Evolutionary conservation across 108 stramenopile species (phyloP).

Genomic region (Nitzschia sp.): DNA sequence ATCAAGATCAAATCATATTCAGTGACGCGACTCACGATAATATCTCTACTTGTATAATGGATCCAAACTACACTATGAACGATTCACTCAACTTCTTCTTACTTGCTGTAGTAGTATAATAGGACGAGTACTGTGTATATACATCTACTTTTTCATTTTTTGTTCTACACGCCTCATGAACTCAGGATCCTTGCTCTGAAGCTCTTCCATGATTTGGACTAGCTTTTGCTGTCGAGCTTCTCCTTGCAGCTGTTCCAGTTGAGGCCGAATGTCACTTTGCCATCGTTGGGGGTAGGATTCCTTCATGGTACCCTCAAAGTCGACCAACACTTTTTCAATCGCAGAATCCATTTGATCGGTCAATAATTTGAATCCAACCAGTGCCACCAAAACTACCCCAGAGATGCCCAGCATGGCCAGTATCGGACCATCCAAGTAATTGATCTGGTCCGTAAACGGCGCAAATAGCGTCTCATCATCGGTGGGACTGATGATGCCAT

Average conservation of each 20-base stretch:
- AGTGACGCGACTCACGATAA: too few species aligned
- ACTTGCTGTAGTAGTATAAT: too few species aligned
- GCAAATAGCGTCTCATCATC: too few species aligned
- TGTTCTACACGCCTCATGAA: neutral
- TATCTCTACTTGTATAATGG: too few species aligned
- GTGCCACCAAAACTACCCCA: neutral
- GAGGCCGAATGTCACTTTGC: neutral
- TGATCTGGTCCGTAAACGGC: neutral
- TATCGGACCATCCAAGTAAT: neutral
- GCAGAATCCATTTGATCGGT: conserved; percentile 4
- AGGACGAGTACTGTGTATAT: too few species aligned
- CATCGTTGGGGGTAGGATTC: conserved; percentile 1
- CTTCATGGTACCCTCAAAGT: conserved; percentile 1
- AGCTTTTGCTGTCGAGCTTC: neutral
- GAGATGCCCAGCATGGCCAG: neutral
- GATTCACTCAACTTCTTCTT: too few species aligned
- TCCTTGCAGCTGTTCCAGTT: neutral
- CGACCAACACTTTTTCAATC: neutral
- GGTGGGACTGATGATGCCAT: too few species aligned
- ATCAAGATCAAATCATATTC: too few species aligned
- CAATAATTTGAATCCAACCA: neutral
- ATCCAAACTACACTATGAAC: too few species aligned
- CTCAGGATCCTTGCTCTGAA: neutral
- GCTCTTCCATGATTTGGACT: neutral
- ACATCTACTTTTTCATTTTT: neutral